Percentiles rank a stretch among this genome's conserved stretches.
Evolutionary conservation across 352 stramenopile species (phyloP).

Genomic region (Globisporangium recalcitrans): DNA sequence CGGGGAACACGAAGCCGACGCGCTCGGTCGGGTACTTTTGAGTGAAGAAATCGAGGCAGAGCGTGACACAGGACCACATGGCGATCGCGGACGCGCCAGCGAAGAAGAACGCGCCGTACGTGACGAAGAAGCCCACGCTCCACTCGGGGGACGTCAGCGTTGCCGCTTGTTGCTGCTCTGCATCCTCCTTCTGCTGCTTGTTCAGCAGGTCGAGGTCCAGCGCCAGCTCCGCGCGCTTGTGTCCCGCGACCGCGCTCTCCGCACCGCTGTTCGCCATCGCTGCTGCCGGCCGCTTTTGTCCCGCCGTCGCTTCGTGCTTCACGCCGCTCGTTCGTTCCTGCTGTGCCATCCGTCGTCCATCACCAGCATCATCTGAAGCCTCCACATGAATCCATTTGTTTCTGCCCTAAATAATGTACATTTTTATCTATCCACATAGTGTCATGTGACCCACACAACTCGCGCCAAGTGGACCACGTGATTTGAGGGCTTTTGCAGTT

Average conservation of each 20-base stretch:
- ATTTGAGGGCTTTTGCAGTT: background rate
- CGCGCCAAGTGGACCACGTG: background rate
- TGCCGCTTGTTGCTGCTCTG: background rate
- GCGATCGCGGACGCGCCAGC: constrained; percentile 57
- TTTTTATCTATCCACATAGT: no score
- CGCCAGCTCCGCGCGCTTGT: constrained; percentile 1
- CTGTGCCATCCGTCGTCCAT: background rate
- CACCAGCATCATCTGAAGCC: background rate
- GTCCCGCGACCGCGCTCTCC: background rate
- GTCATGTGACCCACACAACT: no score
- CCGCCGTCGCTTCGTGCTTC: background rate
- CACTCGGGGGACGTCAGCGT: constrained; percentile 9
- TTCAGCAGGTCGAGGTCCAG: constrained; percentile 7
- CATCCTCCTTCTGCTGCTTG: constrained; percentile 5
- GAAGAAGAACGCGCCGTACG: constrained; percentile 77
- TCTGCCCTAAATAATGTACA: no score
- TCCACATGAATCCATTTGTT: background rate
- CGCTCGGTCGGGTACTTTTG: constrained; percentile 57
- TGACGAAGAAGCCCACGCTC: constrained; percentile 46
- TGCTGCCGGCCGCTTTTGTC: background rate
- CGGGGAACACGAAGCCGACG: constrained; percentile 73
- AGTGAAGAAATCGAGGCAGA: constrained; percentile 72
- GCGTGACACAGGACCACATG: constrained; percentile 74
- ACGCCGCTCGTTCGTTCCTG: background rate
- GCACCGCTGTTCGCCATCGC: background rate